Base-by-base conservation (phyloP, 768 basidiomycete genomes). In the Tephrocybe sp. region DNA sequence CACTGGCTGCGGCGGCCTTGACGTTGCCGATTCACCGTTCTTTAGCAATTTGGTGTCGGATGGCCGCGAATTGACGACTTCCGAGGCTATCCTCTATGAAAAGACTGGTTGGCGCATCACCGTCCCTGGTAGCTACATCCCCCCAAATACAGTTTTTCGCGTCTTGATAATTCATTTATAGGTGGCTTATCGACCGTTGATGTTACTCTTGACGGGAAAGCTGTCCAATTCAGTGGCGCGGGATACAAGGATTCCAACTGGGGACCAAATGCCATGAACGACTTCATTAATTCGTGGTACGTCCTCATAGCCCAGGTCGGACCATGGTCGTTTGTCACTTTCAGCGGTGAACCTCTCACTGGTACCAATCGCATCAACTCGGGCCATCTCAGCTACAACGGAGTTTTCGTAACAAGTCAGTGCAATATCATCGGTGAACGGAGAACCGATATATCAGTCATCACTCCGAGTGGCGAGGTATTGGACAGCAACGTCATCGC, bases 171-270 rank as follows among this genome's bases (percentile, higher is more conserved):
- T 23, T 20, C 13, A 12, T 23, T n/a, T 26, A n/a, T 11, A 57
- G 55, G 30, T 32, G 55, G 52, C 13, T 23, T 39, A 38, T 53
- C 55, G 8, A 47, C 35, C 16, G 55, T 57, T 17, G 45, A 53
- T 43, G 20, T 51, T 30, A 38, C 47, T 30, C 36, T 57, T 17
- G 48, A 45, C 7, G 55, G 55, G 22, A 53, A 53, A 39, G 10
- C 40, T 9, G 45, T 57, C 17, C 35, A 39, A 31, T 57, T 57
- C 40, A 31, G 9, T 11, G 55, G 55, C 20, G 32, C 48, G 34
- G 55, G 55, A 16, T 57, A 57, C 38, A 57, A 57, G 43, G 55
- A 57, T 23, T 57, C 55, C 7, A 57, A 57, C 41, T 57, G 55
- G 55, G 48, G 48, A 13, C 45, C 55, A 7, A 44, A 53, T 32